These are phyloP conservation scores for Passiflora organensis DNA, from an alignment of 345 rosid species.

Conservation along the genomic window DNA sequence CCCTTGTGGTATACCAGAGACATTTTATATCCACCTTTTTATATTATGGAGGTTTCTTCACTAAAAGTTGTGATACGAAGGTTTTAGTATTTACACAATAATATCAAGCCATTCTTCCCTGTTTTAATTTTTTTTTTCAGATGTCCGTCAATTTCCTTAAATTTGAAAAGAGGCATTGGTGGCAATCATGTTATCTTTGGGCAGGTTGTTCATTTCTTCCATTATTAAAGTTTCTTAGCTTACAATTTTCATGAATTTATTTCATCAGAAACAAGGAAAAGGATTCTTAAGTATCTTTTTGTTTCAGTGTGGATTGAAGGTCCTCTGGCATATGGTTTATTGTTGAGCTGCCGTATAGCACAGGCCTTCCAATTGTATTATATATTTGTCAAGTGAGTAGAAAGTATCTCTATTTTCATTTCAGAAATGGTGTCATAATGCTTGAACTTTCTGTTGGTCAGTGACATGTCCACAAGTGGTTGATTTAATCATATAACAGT, in stretches of 20 bases:
- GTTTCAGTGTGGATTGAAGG: constrained; percentile 86
- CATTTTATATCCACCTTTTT: neutral
- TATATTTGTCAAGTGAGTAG: constrained; percentile 73
- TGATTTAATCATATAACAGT: constrained; percentile 1
- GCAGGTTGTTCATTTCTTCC: constrained; percentile 50
- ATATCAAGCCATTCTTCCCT: neutral
- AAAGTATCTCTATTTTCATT: neutral
- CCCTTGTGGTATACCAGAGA: constrained; percentile 45
- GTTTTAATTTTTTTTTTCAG: constrained; percentile 36
- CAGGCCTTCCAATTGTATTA: constrained; percentile 80
- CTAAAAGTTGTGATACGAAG: neutral
- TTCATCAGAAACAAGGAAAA: too few relatives aligned
- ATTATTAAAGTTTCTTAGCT: constrained; percentile 1
- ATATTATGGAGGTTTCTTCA: constrained; percentile 2
- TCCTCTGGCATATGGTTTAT: constrained; percentile 85
- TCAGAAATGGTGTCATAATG: neutral
- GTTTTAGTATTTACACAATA: neutral
- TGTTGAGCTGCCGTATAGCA: constrained; percentile 78
- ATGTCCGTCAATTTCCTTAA: constrained; percentile 47
- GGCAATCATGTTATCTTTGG: constrained; percentile 84
- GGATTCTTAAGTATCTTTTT: constrained; percentile 12
- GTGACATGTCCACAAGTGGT: neutral
- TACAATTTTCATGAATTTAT: neutral
- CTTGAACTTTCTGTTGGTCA: neutral
- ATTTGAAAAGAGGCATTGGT: constrained; percentile 48